Base-by-base conservation (phyloP, 495 filamentous ascomycete genomes). In the Podospora anserina region DNA sequence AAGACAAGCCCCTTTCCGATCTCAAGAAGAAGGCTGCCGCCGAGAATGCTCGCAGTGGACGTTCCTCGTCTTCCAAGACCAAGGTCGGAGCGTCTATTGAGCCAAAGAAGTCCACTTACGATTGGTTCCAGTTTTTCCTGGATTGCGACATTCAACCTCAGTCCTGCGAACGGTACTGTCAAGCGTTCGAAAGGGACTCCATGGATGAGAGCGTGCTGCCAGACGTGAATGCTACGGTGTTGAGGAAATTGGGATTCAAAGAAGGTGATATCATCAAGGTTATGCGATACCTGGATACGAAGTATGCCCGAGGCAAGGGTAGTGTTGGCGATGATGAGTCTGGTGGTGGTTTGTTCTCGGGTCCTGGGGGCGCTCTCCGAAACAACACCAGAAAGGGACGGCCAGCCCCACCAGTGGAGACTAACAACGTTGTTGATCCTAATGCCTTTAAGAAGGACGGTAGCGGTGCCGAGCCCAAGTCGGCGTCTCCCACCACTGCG, bases 121-220 rank as follows among this genome's bases (percentile, higher is more conserved):
- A 99, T 77, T 99, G 95, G 95, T 99, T 98, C 75, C 92, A 97
- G 71, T 98, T 99, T 80, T 99, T 99, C 83, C 82, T 99, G 26
- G 85, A 88, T 66, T 93, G 93, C 75, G 95, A 96, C 34, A 92
- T 98, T 67, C 90, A 91, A 65, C 90, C 92, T 44, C 91, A 94
- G 72, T 89, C 95, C 58, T 98, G 95, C 78, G 93, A 97, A 78
- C 86, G 96, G 54, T 99, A 99, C 75, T 89, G 95, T 5, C 89
- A 91, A 73, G 91, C 91, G 11, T 98, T 99, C 72, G 74, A 85
- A 32, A 88, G 88, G 74, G 95, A 99, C 75, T 94, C 93, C 15
- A 98, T 99, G 92, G 93, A 97, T 69, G 93, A 97, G 78, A 90
- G 89, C 58, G 87, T 95, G 32, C 77, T 98, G 58, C 91, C 92